Evolutionary conservation across 2,329 filamentous ascomycete genomes (phyloP), one percentile per base, ranked within the genome.

Genomic region (Grosmannia huntii): DNA sequence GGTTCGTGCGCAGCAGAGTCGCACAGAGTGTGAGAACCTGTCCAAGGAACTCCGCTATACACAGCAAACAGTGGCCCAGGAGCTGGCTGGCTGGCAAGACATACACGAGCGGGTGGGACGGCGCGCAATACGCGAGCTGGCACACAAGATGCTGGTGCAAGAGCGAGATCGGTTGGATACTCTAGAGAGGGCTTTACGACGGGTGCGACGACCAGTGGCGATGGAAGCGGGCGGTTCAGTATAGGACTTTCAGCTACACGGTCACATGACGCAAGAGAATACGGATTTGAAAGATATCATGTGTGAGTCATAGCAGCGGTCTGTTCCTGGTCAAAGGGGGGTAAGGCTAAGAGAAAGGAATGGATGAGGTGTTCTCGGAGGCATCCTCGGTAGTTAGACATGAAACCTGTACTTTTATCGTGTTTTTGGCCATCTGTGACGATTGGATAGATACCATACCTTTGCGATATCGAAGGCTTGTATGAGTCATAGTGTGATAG

Each of bases 71-170:
- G 92, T 97, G 27, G 92, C 95, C 7, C 80, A 84, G 1, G 94
- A 99, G 73, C 71, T 99, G 58, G 94, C 94, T 0, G 90, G 89
- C 19, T 99, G 94, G 90, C 91, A 96, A 67, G 90, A 95, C 48
- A 82, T 90, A 74, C 84, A 95, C 66, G 89, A 90, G 64, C 83
- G 81, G 66, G 83, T 89, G 73, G 90, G 88, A 1, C 76, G 84
- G 61, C 81, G 81, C 60, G 88, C 89, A 31, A 81, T 96, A 61
- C 82, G 79, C 63, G 84, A 90, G 53, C 82, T 95, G 64, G 92
- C 88, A 21, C 81, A 78, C 66, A 82, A 83, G 36, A 90, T 91
- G 80, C 76, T 97, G 28, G 82, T 96, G 4, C 79, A 81, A 57
- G 94, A 99, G 73, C 82, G 81, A 63, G 87, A 88, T 67, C 80